Conservation (phyloP, 2,329 filamentous ascomycete species). For the Aspergillus carbonarius region DNA sequence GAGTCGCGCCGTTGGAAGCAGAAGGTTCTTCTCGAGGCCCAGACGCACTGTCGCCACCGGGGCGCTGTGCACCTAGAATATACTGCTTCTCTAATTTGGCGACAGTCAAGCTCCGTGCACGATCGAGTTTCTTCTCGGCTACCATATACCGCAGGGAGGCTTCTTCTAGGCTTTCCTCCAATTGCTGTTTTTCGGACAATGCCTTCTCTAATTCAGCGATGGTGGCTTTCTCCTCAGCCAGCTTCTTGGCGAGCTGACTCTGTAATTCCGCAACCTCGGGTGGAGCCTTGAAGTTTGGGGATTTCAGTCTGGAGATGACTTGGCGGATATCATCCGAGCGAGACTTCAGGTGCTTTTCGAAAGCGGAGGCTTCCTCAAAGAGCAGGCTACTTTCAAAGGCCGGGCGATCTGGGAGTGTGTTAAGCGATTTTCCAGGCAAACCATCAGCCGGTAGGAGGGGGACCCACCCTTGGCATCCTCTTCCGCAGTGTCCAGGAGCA, state of each 20-base stretch:
- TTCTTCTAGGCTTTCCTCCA: conserved; percentile 82
- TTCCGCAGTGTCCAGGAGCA: conserved; percentile 35
- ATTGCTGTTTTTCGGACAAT: conserved; percentile 74
- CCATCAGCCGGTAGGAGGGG: background rate
- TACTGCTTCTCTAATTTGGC: conserved; percentile 91
- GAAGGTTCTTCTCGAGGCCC: conserved; percentile 52
- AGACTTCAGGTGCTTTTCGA: conserved; percentile 75
- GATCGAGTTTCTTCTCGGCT: conserved; percentile 91
- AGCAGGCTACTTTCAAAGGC: conserved; percentile 55
- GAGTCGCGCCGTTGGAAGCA: conserved; percentile 55
- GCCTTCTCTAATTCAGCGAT: conserved; percentile 73
- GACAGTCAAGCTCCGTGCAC: conserved; percentile 82
- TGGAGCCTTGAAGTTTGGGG: conserved; percentile 46
- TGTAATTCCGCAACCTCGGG: conserved; percentile 74
- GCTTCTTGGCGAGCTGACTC: conserved; percentile 68
- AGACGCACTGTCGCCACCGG: conserved; percentile 48
- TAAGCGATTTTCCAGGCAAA: background rate
- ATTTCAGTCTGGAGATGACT: conserved; percentile 69
- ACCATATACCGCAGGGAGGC: conserved; percentile 91
- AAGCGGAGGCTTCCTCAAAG: conserved; percentile 58
- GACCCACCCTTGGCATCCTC: conserved; percentile 32
- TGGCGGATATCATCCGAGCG: conserved; percentile 75
- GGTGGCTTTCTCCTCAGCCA: conserved; percentile 80
- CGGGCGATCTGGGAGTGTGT: conserved; percentile 17
- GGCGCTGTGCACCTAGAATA: conserved; percentile 62